A percentile compares a stretch with the other conserved stretches of the same genome.
Evolutionary conservation across 2,329 filamentous ascomycete genomes (phyloP).

Genomic region (Exophiala oligosperma): DNA sequence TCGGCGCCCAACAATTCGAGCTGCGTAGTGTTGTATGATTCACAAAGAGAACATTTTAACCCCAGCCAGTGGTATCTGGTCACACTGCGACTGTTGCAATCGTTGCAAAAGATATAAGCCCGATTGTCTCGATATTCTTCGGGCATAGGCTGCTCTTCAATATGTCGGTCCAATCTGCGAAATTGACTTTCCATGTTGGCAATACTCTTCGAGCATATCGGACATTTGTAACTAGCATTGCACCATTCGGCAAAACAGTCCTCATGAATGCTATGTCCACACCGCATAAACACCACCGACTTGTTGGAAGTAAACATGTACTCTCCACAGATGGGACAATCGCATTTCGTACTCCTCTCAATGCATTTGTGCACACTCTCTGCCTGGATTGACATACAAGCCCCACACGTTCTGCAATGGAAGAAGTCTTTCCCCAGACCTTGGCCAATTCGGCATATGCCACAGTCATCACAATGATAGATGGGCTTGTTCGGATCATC

Average conservation of each 20-base stretch:
- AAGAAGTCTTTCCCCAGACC: slow-evolving; percentile 96
- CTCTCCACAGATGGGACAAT: slow-evolving; percentile 95
- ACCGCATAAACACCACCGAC: slow-evolving; percentile 89
- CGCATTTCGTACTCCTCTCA: slow-evolving; percentile 88
- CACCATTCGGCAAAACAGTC: slow-evolving; percentile 87
- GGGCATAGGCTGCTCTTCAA: slow-evolving; percentile 90
- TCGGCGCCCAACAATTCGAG: slow-evolving; percentile 40
- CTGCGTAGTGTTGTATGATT: slow-evolving; percentile 49
- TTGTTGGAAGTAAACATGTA: slow-evolving; percentile 92
- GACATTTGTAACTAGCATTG: slow-evolving; percentile 89
- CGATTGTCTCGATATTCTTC: slow-evolving; percentile 74
- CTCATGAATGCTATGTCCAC: slow-evolving; percentile 93
- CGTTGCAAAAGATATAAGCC: slow-evolving; percentile 88
- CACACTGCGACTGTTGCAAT: slow-evolving; percentile 84
- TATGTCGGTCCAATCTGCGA: slow-evolving; percentile 83
- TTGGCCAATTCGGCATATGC: slow-evolving; percentile 87
- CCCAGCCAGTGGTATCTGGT: slow-evolving; percentile 94
- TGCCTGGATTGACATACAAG: slow-evolving; percentile 88
- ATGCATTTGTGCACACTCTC: slow-evolving; percentile 88
- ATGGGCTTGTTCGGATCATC: slow-evolving; percentile 87
- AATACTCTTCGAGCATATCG: slow-evolving; percentile 94
- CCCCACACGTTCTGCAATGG: slow-evolving; percentile 96
- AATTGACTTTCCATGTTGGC: slow-evolving; percentile 97
- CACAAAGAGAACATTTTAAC: slow-evolving; percentile 71
- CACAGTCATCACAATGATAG: slow-evolving; percentile 95